Evolutionary conservation across 2,329 filamentous ascomycete genomes (phyloP).

Genomic region (Sclerotinia spermophila): DNA sequence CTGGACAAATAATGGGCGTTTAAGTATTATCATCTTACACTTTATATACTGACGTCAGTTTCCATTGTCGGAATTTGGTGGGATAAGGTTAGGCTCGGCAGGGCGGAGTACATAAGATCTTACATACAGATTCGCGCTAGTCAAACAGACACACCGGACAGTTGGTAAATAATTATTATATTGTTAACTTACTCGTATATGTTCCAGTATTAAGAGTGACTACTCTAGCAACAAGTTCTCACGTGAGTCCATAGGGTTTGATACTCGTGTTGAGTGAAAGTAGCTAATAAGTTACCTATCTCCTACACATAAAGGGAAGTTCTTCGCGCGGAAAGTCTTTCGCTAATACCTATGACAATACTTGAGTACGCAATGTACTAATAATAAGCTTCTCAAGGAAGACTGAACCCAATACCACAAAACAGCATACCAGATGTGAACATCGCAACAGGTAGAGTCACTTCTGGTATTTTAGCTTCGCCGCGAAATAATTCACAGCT

Average conservation of each 20-base stretch:
- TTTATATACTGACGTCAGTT: background rate
- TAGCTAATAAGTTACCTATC: background rate
- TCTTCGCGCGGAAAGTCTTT: no score
- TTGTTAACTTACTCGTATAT: no score
- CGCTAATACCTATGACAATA: no score
- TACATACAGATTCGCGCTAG: background rate
- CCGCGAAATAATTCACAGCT: background rate
- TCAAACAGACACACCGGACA: background rate
- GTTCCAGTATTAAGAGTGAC: no score
- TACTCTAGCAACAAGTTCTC: background rate
- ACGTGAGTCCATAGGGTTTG: background rate
- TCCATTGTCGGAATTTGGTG: background rate
- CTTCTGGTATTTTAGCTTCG: background rate
- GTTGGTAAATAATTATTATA: no score
- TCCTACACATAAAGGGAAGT: background rate
- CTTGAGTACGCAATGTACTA: background rate
- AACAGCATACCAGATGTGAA: background rate
- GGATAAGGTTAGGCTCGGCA: no score
- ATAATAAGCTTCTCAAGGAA: background rate
- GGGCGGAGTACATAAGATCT: background rate
- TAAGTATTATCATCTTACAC: background rate
- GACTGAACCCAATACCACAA: background rate
- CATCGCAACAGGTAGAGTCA: background rate
- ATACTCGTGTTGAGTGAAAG: background rate
- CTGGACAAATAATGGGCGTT: background rate